phyloP scores from a whole-genome alignment of 2,329 filamentous ascomycete genomes.

The Microdochium trichocladiopsis region DNA sequence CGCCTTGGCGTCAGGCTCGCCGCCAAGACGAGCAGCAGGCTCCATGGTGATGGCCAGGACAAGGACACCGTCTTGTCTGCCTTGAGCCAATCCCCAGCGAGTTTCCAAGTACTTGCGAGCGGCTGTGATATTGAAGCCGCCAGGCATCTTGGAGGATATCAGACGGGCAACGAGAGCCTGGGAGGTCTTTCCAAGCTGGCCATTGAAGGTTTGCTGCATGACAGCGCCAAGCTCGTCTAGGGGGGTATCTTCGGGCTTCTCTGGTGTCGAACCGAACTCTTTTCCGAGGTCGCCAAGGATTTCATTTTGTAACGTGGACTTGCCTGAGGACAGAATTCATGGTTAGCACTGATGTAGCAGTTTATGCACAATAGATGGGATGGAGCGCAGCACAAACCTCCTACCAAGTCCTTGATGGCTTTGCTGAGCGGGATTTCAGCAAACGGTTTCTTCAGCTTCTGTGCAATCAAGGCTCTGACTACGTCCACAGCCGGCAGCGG shows the following conservation, averaged over 20 bases:
- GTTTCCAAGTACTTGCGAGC: constrained; percentile 94
- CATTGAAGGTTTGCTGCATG: constrained; percentile 98
- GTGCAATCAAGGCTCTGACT: constrained; percentile 80
- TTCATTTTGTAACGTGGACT: constrained; percentile 97
- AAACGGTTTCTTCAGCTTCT: constrained; percentile 94
- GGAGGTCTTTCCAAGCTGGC: constrained; percentile 94
- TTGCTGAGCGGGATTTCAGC: constrained; percentile 87
- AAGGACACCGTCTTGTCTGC: constrained; percentile 86
- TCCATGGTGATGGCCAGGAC: constrained; percentile 89
- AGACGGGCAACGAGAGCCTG: constrained; percentile 87
- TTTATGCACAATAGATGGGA: constrained; percentile 1
- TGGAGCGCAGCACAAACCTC: constrained; percentile 56
- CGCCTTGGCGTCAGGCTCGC: constrained; percentile 84
- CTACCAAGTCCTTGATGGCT: constrained; percentile 96
- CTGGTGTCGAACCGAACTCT: constrained; percentile 95
- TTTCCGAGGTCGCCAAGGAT: constrained; percentile 96
- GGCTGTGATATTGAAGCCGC: constrained; percentile 96
- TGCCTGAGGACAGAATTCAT: constrained; percentile 49
- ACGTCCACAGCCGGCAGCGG: constrained; percentile 88
- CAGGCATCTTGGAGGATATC: constrained; percentile 98
- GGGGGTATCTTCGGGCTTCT: constrained; percentile 96
- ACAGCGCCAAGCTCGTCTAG: constrained; percentile 90
- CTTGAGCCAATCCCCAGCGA: constrained; percentile 79
- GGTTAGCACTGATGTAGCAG: constrained; percentile 6
- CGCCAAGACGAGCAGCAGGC: constrained; percentile 78